Evolutionary conservation across 768 basidiomycete genomes (phyloP).

Genomic region (Dioszegia crocea): DNA sequence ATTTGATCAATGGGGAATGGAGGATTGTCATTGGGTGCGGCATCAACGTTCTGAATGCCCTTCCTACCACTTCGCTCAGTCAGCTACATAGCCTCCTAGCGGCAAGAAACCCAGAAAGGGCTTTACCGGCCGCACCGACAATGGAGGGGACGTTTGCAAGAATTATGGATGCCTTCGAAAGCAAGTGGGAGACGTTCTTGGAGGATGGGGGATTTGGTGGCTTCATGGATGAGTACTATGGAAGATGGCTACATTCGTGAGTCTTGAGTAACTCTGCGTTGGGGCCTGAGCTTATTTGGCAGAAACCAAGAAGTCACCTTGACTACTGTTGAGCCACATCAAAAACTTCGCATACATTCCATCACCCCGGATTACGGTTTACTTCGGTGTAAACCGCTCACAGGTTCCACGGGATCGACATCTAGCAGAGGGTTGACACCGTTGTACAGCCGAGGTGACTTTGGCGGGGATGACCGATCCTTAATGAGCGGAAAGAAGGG

Average conservation of each 20-base stretch:
- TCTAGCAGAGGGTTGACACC: slow-evolving; percentile 29
- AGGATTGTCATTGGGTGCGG: slow-evolving; percentile 84
- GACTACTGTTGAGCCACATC: slow-evolving; percentile 68
- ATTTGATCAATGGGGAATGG: slow-evolving; percentile 66
- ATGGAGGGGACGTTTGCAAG: slow-evolving; percentile 72
- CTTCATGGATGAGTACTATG: slow-evolving; percentile 73
- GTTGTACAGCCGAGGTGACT: slow-evolving; percentile 34
- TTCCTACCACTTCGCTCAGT: slow-evolving; percentile 74
- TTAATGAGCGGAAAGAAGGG: slow-evolving; percentile 26
- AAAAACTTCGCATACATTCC: slow-evolving; percentile 68
- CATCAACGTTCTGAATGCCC: slow-evolving; percentile 74
- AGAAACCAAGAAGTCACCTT: slow-evolving; percentile 58
- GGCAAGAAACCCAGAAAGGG: slow-evolving; percentile 11
- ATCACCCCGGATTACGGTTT: slow-evolving; percentile 86
- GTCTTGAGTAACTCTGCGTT: slow-evolving; percentile 52
- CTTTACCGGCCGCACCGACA: slow-evolving; percentile 53
- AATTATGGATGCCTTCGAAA: slow-evolving; percentile 71
- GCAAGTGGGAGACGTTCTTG: slow-evolving; percentile 72
- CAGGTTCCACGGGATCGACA: background rate
- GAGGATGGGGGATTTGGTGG: slow-evolving; percentile 66
- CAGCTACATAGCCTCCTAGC: slow-evolving; percentile 58
- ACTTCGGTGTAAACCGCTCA: slow-evolving; percentile 62
- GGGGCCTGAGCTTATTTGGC: background rate
- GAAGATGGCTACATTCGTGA: slow-evolving; percentile 86
- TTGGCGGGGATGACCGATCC: slow-evolving; percentile 32